Evolutionary conservation across 2,329 filamentous ascomycete genomes (phyloP), one percentile per base, ranked within the genome.

Genomic region (Ceratocystis diversiconidia): DNA sequence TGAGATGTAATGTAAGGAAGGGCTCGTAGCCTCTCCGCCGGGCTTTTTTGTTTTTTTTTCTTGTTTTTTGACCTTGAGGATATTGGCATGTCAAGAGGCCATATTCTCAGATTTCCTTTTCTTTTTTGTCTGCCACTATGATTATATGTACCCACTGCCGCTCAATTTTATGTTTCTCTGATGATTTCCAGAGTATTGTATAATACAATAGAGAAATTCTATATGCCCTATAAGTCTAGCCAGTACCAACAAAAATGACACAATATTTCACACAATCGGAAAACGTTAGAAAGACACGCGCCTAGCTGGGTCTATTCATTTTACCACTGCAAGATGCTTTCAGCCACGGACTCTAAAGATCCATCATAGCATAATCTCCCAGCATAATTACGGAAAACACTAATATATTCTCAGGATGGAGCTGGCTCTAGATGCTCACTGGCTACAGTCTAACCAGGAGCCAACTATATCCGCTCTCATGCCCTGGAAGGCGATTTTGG

Each of bases 121-220:
- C 41, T 17, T 46, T 50, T 48, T 43, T 41, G 12, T 41, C 3
- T 15, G 10, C 10, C 36, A 41, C 12, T 8, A 19, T 5, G 36
- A 28, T 28, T 50, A 50, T 7, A 17, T 62, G 61, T 30, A 50
- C 19, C 43, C 43, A 17, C 3, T 62, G 17, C 62, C 43, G 22
- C 36, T 63, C 46, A 63, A n/a, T 63, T 41, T 28, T 60, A 55
- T 62, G 41, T 48, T 22, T 44, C 17, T 30, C 15, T 43, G n/a
- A 43, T 52, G 19, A 30, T 48, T 59, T 28, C 41, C 43, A 60
- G 36, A 17, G 22, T 43, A 28, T 50, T 61, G 36, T 59, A 57
- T 63, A 50, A 60, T 55, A 48, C 22, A 30, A 30, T 10, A 41
- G 36, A 41, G 36, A 44, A 22, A 4, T 52, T 25, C 32, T 64